phyloP scores from a whole-genome alignment of 1,284 basidiomycete species.

The Boletus sp. region DNA sequence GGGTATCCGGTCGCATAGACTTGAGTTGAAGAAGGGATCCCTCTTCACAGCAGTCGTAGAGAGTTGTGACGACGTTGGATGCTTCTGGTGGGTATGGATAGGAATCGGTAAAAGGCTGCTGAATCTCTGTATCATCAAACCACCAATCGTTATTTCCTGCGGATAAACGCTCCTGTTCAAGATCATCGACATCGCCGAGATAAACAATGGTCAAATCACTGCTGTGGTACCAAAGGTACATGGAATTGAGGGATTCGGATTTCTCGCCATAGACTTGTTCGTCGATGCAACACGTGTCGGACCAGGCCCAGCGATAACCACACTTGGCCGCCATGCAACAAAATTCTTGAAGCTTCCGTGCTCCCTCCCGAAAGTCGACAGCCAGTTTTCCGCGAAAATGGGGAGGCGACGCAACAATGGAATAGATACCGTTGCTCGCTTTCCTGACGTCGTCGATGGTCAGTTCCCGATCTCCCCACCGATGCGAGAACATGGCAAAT shows the following conservation, averaged over 20 bases:
- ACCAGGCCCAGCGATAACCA: conserved; percentile 11
- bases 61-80: conserved; percentile 4
- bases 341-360: conserved; percentile 11
- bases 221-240: conserved; percentile 10
- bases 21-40: conserved; percentile 7
- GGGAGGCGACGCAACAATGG: background rate
- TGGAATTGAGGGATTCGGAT: conserved; percentile 12
- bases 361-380: background rate
- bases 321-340: conserved; percentile 10
- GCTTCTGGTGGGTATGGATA: background rate
- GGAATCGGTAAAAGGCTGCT: conserved; percentile 10
- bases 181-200: conserved; percentile 28
- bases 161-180: conserved; percentile 2
- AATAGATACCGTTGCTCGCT: conserved; percentile 1
- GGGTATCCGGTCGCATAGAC: conserved; percentile 23
- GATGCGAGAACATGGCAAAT: conserved; percentile 11
- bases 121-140: conserved; percentile 30
- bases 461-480: background rate
- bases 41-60: conserved; percentile 16
- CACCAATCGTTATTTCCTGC: conserved; percentile 8
- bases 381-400: background rate
- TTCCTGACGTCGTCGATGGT: conserved; percentile 1
- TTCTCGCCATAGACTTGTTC: conserved; percentile 8
- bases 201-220: conserved; percentile 33
- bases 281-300: conserved; percentile 9